Evolutionary conservation across 345 rosid species (phyloP).

Genomic region (Eucalyptus leucophloia): DNA sequence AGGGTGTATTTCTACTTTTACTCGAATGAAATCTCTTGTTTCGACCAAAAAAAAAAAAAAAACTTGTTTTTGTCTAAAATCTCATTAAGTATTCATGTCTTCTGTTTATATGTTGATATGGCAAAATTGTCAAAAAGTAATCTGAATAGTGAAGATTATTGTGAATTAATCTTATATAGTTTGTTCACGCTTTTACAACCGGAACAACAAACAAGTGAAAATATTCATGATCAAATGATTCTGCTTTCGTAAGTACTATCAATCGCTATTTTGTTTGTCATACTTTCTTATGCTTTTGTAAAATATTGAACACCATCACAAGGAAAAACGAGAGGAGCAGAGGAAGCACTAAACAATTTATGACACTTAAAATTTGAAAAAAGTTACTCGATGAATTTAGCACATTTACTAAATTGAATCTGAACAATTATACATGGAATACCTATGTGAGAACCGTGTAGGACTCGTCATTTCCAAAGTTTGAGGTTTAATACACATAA

Average conservation of each 20-base stretch:
- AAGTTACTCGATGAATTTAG: too few species aligned
- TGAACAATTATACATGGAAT: too few species aligned
- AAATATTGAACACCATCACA: not conserved
- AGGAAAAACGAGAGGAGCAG: not conserved
- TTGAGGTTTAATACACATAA: too few species aligned
- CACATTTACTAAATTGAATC: too few species aligned
- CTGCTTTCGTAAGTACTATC: not conserved
- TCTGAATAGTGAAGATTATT: not conserved
- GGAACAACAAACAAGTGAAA: not conserved
- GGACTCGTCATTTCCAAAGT: too few species aligned
- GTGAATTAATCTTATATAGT: not conserved
- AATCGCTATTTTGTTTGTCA: not conserved
- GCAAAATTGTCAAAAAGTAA: not conserved
- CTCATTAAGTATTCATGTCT: not conserved
- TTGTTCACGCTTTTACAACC: not conserved
- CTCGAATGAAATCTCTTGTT: too few species aligned
- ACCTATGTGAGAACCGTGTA: too few species aligned
- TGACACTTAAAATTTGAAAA: not conserved
- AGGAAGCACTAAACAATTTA: not conserved
- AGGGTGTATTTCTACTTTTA: too few species aligned
- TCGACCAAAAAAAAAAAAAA: too few species aligned
- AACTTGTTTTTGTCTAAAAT: not conserved
- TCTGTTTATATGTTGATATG: not conserved
- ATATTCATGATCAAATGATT: not conserved
- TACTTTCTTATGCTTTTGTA: not conserved